Percentiles rank a stretch among this genome's conserved stretches.
Evolutionary conservation across 1,284 basidiomycete genomes (phyloP).

Genomic region (Tilletia indica): DNA sequence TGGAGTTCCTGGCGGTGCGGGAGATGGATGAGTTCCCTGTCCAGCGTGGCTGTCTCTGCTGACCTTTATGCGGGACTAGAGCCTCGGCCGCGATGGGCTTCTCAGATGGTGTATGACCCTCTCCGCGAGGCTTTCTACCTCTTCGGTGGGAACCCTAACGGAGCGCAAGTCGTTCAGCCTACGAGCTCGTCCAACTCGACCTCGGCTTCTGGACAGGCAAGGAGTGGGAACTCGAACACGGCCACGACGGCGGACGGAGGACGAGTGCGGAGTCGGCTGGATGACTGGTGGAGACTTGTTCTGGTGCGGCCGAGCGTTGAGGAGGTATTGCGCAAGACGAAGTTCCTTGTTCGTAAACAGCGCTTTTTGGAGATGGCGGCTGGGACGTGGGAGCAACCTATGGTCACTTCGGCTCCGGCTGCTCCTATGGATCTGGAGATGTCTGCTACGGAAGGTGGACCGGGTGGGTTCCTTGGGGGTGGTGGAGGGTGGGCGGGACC

Average conservation of each 20-base stretch:
- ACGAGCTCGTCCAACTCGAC: not conserved
- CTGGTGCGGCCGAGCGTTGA: slow-evolving; percentile 48
- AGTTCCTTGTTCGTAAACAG: slow-evolving; percentile 54
- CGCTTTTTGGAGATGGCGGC: slow-evolving; percentile 47
- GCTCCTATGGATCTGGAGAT: slow-evolving; percentile 3
- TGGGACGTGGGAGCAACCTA: slow-evolving; percentile 18
- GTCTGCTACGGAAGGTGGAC: slow-evolving; percentile 17
- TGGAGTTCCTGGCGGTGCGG: not conserved
- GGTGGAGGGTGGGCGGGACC: slow-evolving; percentile 17
- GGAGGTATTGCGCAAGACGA: slow-evolving; percentile 51
- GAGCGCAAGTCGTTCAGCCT: slow-evolving; percentile 19
- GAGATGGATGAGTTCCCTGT: not conserved
- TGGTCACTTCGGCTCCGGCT: not conserved
- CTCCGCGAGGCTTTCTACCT: slow-evolving; percentile 50
- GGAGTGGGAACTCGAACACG: not conserved
- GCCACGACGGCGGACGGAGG: not conserved
- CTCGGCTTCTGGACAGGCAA: not conserved
- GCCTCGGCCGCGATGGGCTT: slow-evolving; percentile 45
- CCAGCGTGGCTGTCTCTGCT: not conserved
- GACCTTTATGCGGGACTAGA: slow-evolving; percentile 23
- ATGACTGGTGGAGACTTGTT: slow-evolving; percentile 54
- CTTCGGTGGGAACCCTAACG: slow-evolving; percentile 55
- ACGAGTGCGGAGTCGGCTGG: slow-evolving; percentile 31
- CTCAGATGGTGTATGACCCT: slow-evolving; percentile 54
- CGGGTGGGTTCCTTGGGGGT: not conserved